Evolutionary conservation across 495 filamentous ascomycete genomes (phyloP).

Genomic region (Xylaria intraflava): DNA sequence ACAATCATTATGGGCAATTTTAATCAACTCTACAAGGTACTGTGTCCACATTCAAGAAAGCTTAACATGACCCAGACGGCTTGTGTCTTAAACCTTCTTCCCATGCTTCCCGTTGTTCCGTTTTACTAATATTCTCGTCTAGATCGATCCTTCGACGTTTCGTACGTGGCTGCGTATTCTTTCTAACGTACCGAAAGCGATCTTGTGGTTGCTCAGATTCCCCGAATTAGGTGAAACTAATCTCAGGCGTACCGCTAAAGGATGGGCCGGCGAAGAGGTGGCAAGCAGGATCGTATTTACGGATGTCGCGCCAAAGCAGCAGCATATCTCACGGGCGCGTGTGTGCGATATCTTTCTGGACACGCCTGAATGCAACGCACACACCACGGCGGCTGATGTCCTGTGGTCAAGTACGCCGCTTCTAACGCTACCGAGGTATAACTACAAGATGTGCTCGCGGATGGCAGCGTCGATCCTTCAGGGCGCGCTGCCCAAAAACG

Average conservation of each 20-base stretch:
- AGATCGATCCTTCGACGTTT: slow-evolving; percentile 98
- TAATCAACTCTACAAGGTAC: slow-evolving; percentile 98
- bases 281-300: slow-evolving; percentile 94
- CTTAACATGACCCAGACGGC: background rate
- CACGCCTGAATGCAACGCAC: slow-evolving; percentile 96
- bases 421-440: slow-evolving; percentile 86
- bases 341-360: slow-evolving; percentile 94
- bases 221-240: slow-evolving; percentile 88
- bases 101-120: background rate
- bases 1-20: slow-evolving; percentile 94
- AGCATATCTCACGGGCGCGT: slow-evolving; percentile 87
- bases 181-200: slow-evolving; percentile 73
- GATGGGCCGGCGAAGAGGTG: slow-evolving; percentile 80
- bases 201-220: slow-evolving; percentile 95
- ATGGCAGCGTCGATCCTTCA: slow-evolving; percentile 93
- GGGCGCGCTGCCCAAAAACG: slow-evolving; percentile 71
- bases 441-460: slow-evolving; percentile 97
- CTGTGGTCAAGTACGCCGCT: slow-evolving; percentile 94
- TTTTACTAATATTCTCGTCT: slow-evolving; percentile 6
- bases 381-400: slow-evolving; percentile 95
- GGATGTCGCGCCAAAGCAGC: slow-evolving; percentile 90
- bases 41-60: background rate
- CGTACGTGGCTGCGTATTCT: slow-evolving; percentile 95
- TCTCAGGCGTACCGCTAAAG: slow-evolving; percentile 67
- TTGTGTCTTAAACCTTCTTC: too few species aligned